Evolutionary conservation across 192 early-diverging fungal genomes (phyloP), one percentile per base, ranked within the genome.

Genomic region (Phycomyces blakesleeanus): DNA sequence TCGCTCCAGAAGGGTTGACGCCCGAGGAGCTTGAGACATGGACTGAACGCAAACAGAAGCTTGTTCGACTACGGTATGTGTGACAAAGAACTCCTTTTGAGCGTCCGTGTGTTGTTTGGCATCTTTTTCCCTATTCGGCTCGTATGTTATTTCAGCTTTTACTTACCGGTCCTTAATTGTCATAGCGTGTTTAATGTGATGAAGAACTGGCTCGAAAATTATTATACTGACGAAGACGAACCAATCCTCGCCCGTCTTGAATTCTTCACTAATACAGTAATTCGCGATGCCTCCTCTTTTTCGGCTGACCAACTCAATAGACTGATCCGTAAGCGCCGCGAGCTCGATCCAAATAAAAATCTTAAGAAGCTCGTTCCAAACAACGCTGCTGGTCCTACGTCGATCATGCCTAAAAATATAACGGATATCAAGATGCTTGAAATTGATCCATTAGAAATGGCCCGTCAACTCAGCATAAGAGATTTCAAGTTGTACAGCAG

Each of bases 191-290:
- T 88, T 78, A 96, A 94, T 66, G 81, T 96, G 21, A 82, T 98
- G 73, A 99, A 97, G 72, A 87, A 81, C 14, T 99, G 97, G 97
- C 76, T 98, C 18, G 97, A 99, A 72, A 88, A 83, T 63, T 92
- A 98, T 68, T 92, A 90, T 67, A 83, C 85, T 58, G 86, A 90
- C 44, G 78, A 81, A 2, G 67, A 91, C 78, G 92, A 94, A 60
- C 79, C 80, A 18, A 86, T 83, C 39, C 74, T 99, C 39, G 79
- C 79, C 51, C 77, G 74, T 55, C 82, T 97, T 51, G 79, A 83
- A 44, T 80, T 88, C 21, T 94, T 98, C 73, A 68, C 76, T 15
- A 81, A 81, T 20, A 87, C 81, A 8, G 75, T 80, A 11, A 90
- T 95, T 79, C 80, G 84, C 22, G 88, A 92, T 14, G 75, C 82